phyloP scores from a whole-genome alignment of 1,284 basidiomycete genomes.

The Puccinia hordei region DNA sequence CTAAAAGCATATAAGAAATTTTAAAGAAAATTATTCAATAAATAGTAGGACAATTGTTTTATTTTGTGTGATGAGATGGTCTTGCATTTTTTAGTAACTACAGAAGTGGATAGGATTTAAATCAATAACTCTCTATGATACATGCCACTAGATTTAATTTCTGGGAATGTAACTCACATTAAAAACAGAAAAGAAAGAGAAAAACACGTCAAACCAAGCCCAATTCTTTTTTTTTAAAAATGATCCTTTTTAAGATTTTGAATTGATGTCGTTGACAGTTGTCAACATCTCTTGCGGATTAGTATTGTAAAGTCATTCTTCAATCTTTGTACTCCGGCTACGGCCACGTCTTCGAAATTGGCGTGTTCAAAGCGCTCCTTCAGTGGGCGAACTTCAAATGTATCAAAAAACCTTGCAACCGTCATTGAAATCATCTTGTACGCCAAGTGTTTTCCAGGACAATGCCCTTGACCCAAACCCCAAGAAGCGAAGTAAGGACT shows the following conservation, averaged over 20 bases:
- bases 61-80: no score
- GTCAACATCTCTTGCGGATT: slow-evolving; percentile 25
- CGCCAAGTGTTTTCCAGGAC: slow-evolving; percentile 47
- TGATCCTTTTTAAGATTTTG: background rate
- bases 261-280: no score
- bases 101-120: background rate
- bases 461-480: slow-evolving; percentile 44
- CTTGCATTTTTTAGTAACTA: no score
- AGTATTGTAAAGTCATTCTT: slow-evolving; percentile 22
- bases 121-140: background rate
- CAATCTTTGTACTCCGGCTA: slow-evolving; percentile 39
- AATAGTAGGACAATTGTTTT: no score
- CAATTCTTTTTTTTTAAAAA: background rate
- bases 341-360: slow-evolving; percentile 45
- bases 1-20: no score
- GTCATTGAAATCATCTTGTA: slow-evolving; percentile 49
- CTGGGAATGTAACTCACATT: background rate
- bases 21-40: no score
- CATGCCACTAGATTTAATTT: background rate
- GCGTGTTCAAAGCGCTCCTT: background rate
- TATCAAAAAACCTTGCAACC: slow-evolving; percentile 39
- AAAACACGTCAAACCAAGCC: background rate
- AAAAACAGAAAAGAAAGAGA: background rate
- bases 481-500: slow-evolving; percentile 39
- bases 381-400: slow-evolving; percentile 32